phyloP scores from a whole-genome alignment of 2,329 filamentous ascomycete species.

The Venturia nashicola region DNA sequence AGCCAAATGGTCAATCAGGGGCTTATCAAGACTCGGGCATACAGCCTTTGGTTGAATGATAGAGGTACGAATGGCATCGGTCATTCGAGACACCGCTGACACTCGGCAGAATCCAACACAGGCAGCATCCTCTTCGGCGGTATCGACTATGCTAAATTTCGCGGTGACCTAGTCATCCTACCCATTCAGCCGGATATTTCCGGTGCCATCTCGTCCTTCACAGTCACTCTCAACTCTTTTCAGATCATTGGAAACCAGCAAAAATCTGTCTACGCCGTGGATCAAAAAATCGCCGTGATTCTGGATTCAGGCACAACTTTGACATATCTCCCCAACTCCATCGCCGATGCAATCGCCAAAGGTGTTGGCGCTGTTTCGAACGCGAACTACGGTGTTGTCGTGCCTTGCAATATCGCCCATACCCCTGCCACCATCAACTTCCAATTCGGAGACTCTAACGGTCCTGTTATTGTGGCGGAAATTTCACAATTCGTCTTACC shows the following conservation, averaged over 20 bases:
- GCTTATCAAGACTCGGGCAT: constrained; percentile 48
- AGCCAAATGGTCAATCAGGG: constrained; percentile 51
- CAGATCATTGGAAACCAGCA: constrained; percentile 29
- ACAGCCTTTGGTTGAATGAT: constrained; percentile 50
- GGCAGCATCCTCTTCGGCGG: constrained; percentile 70
- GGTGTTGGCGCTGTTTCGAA: constrained; percentile 30
- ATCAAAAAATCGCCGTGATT: constrained; percentile 37
- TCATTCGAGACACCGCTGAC: not conserved
- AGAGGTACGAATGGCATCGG: constrained; percentile 16
- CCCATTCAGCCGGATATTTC: constrained; percentile 37
- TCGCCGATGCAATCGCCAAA: constrained; percentile 35
- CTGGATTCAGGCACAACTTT: constrained; percentile 65
- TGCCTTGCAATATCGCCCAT: constrained; percentile 40
- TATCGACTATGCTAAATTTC: constrained; percentile 62
- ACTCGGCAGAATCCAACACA: constrained; percentile 39
- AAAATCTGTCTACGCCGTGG: constrained; percentile 29
- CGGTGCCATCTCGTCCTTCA: constrained; percentile 36
- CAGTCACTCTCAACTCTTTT: constrained; percentile 37
- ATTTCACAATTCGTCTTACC: constrained; percentile 11
- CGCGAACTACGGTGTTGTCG: constrained; percentile 29
- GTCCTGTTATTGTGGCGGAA: constrained; percentile 4
- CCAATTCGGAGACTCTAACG: constrained; percentile 38
- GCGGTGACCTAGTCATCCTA: constrained; percentile 49
- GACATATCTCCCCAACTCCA: constrained; percentile 53
- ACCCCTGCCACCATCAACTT: constrained; percentile 40